Evolutionary conservation across 208 protist genomes (phyloP), one percentile per base, ranked within the genome.

Genomic region (Herpetomonas muscarum): DNA sequence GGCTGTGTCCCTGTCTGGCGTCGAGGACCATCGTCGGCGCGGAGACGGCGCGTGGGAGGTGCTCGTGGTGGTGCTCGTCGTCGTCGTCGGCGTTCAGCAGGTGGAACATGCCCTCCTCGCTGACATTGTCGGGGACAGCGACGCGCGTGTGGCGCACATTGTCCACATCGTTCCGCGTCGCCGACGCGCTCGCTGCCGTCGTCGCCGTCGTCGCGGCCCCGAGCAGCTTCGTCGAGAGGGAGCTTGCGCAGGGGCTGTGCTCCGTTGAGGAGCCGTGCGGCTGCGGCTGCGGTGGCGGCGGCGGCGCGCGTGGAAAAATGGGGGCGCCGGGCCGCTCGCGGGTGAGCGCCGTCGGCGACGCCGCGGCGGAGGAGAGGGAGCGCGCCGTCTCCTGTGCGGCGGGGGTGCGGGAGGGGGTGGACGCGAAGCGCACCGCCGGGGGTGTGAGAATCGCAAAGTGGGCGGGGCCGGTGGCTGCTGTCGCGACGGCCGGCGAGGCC

Each of bases 101-200:
- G 61, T 81, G 44, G 1, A 81, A 60, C 26, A 90, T 74, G 6
- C 52, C 73, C 34, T 86, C 61, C 26, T 69, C 61, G 19, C 74
- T 75, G 21, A 76, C 68, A 0, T 62, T 30, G 53, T 85, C 70
- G 3, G 82, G 70, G 39, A 90, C 61, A 2, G 73, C 64, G 22
- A 90, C 61, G 41, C 71, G 76, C 41, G 70, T 74, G 68, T 84
- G 82, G 10, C 67, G 74, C 19, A 90, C 69, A 25, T 65, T 39
- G 34, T 39, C 34, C 10, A 15, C 15, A 15, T 39, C 34, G 15
- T 39, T 39, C 10, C 34, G 34, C 34, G 34, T 39, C 10, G 34
- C 34, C 7, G 34, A 39, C 10, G 34, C 15, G 34, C 34, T 39
- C 10, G 34, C 15, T 7, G 34, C 15, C 34, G 34, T 39, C 10